Evolutionary conservation across 805 yeast genomes (phyloP), one percentile per base, ranked within the genome.

Genomic region (Kluyveromyces aestuarii): DNA sequence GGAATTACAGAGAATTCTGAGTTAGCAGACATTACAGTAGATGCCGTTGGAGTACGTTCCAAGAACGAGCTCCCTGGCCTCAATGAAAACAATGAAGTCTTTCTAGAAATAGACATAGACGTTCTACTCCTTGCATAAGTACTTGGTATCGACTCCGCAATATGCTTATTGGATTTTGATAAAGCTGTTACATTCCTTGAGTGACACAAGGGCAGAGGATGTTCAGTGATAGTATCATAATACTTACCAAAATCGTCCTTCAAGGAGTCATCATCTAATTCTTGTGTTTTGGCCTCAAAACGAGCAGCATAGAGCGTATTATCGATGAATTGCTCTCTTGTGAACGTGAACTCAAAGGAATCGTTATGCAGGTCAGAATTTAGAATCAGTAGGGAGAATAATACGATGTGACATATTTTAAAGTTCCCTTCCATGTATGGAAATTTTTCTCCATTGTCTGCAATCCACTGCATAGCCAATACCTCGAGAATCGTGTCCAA

Each of bases 361-460:
- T 59, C 65, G 49, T 82, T 82, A 67, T 87, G 88, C 37, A 87
- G 67, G 48, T 88, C 89, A 0, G 95, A 84, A 64, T 87, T 87
- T 47, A 86, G 70, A 46, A 87, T 74, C 46, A 87, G 72, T 55
- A 87, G 67, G 2, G 89, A 76, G 64, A 86, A 87, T 37, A 86
- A 73, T 2, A 86, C 74, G 33, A 87, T 78, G 63, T 86, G 87
- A 50, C 84, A 80, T 73, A 85, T 58, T 72, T 76, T 48, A 65
- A 67, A 59, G 75, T 79, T 60, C 71, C 74, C 60, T 70, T 80
- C 40, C 71, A 72, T 61, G 72, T 74, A 48, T 11, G 41, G 37
- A 27, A 49, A 37, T 0, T 58, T 55, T 56, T 67, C 18, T 72
- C 76, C 67, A 70, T 79, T 68, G 63, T 61, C 75, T 27, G 62